A percentile compares a stretch with the other conserved stretches of the same genome.
Conservation (phyloP, 2,329 filamentous ascomycete species). For the Epichloe aotearoae region DNA sequence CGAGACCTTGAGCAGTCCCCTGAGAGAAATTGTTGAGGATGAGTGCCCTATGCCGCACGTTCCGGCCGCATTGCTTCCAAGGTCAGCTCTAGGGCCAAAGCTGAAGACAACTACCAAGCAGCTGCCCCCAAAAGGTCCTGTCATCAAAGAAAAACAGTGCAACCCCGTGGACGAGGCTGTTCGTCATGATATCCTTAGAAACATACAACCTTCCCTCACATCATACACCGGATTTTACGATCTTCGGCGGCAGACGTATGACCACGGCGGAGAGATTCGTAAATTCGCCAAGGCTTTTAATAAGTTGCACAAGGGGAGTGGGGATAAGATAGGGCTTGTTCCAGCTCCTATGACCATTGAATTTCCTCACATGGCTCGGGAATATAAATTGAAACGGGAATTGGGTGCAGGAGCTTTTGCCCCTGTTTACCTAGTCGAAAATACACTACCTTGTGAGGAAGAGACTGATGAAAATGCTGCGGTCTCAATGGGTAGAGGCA, state of each 20-base stretch:
- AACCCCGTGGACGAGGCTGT: constrained; percentile 77
- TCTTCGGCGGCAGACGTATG: constrained; percentile 48
- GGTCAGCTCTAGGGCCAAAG: constrained; percentile 22
- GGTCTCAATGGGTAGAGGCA: constrained; percentile 46
- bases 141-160: constrained; percentile 72
- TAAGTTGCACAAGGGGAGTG: constrained; percentile 40
- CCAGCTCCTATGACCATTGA: constrained; percentile 50
- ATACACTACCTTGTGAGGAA: constrained; percentile 38
- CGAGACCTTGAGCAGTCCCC: constrained; percentile 54
- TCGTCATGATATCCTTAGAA: constrained; percentile 59
- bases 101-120: constrained; percentile 24
- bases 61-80: constrained; percentile 36
- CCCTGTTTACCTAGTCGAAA: constrained; percentile 84
- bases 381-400: constrained; percentile 71
- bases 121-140: constrained; percentile 46
- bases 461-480: constrained; percentile 30
- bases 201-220: constrained; percentile 57
- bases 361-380: constrained; percentile 50
- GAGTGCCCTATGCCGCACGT: constrained; percentile 32
- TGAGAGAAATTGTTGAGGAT: constrained; percentile 50
- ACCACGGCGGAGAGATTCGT: constrained; percentile 62
- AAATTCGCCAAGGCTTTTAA: constrained; percentile 60
- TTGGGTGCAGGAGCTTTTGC: constrained; percentile 90
- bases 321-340: constrained; percentile 49
- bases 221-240: constrained; percentile 73